phyloP scores from a whole-genome alignment of 2,329 filamentous ascomycete species.

The Grosmannia huntii region DNA sequence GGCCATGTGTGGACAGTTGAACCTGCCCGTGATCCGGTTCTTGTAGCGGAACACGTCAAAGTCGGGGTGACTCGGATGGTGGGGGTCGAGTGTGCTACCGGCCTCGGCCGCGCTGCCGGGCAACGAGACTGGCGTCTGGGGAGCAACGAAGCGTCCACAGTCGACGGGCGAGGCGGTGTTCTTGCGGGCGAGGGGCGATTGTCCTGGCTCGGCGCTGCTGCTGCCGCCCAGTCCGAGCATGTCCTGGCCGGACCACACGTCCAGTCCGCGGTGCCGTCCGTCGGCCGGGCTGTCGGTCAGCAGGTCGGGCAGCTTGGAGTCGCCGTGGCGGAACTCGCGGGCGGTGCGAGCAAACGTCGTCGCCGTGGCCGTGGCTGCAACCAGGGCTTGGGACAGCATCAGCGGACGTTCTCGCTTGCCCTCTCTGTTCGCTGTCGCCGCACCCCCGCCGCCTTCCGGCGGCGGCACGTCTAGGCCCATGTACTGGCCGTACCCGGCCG shows the following conservation, averaged over 20 bases:
- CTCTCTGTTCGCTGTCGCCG: too few relatives aligned
- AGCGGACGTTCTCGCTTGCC: too few relatives aligned
- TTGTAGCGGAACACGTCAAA: conserved; percentile 37
- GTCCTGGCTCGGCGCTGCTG: not conserved
- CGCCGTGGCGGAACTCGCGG: conserved; percentile 12
- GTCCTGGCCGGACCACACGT: conserved; percentile 9
- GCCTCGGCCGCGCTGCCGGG: not conserved
- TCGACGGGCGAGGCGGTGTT: too few relatives aligned
- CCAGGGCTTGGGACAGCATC: not conserved
- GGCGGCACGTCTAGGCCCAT: conserved; percentile 10
- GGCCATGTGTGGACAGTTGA: conserved; percentile 36
- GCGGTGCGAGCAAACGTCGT: not conserved
- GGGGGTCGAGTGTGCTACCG: not conserved
- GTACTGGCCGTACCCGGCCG: conserved; percentile 10
- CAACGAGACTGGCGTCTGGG: not conserved
- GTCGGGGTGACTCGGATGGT: conserved; percentile 4
- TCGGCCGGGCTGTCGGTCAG: conserved; percentile 9
- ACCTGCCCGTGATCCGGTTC: conserved; percentile 28
- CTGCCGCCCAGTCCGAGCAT: conserved; percentile 1
- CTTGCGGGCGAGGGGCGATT: not conserved
- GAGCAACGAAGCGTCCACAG: too few relatives aligned
- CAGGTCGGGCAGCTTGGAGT: conserved; percentile 11
- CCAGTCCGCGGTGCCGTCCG: not conserved
- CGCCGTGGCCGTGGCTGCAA: not conserved
- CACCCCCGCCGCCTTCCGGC: too few relatives aligned